Conservation (phyloP, 2,329 filamentous ascomycete species). For the Zymoseptoria ardabiliae region DNA sequence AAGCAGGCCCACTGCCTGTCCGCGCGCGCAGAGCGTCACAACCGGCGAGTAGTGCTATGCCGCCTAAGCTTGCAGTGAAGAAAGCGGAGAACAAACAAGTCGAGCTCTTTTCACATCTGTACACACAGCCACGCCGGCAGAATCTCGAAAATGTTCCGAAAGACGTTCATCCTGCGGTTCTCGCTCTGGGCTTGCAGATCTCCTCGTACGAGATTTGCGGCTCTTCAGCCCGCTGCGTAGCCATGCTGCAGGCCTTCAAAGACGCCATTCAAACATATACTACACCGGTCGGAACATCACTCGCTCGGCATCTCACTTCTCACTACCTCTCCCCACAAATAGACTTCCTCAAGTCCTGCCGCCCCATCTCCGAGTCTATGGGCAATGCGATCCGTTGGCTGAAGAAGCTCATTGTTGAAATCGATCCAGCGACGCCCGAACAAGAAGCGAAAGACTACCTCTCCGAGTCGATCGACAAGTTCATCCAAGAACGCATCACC, state of each 20-base stretch:
- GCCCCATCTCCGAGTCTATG: conserved; percentile 95
- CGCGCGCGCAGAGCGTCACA: conserved; percentile 15
- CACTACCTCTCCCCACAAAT: conserved; percentile 92
- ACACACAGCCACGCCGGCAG: conserved; percentile 64
- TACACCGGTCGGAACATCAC: conserved; percentile 74
- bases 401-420: conserved; percentile 83
- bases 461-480: conserved; percentile 74
- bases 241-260: conserved; percentile 84
- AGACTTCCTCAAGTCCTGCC: conserved; percentile 84
- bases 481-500: conserved; percentile 83
- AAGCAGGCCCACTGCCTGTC: conserved; percentile 26
- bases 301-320: conserved; percentile 83
- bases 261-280: conserved; percentile 89
- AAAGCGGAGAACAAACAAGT: conserved; percentile 55
- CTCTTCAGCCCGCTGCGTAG: conserved; percentile 78
- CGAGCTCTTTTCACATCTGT: conserved; percentile 62
- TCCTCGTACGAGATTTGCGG: conserved; percentile 81
- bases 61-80: conserved; percentile 35
- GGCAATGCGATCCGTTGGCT: conserved; percentile 93
- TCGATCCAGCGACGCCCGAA: conserved; percentile 80
- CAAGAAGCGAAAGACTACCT: conserved; percentile 72
- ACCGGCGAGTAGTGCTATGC: conserved; percentile 14
- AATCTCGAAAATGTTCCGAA: conserved; percentile 55
- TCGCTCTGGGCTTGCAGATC: conserved; percentile 84
- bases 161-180: conserved; percentile 76